These are phyloP conservation scores for Centaurea solstitialis DNA, from an alignment of 129 eudicot species.

Conservation along the genomic window DNA sequence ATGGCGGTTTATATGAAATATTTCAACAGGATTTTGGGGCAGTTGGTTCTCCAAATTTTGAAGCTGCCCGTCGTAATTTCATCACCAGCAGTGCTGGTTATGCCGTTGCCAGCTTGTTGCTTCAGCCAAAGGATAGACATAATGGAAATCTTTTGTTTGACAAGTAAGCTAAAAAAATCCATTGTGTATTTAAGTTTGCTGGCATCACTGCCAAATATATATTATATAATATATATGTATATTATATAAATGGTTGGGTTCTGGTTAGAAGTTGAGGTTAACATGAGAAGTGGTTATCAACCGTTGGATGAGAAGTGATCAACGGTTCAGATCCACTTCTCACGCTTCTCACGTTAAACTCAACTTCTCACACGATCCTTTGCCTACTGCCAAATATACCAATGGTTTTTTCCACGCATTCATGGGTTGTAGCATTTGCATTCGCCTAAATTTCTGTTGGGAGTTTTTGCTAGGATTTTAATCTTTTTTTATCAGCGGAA, in stretches of 20 bases:
- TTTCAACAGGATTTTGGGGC: constrained; percentile 97
- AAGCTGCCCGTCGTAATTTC: constrained; percentile 96
- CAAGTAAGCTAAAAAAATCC: constrained; percentile 46
- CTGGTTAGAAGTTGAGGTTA: no score
- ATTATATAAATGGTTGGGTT: no score
- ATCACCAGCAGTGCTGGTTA: constrained; percentile 97
- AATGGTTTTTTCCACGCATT: background rate
- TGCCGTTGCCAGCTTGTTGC: constrained; percentile 98
- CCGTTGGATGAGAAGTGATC: no score
- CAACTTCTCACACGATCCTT: no score
- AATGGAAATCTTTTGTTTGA: constrained; percentile 96
- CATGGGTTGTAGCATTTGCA: background rate
- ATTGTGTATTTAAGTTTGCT: background rate
- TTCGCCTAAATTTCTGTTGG: background rate
- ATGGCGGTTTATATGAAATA: constrained; percentile 98
- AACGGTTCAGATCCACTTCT: no score
- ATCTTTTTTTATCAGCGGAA: background rate
- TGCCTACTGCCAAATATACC: background rate
- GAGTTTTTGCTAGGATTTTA: background rate
- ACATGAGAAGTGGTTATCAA: no score
- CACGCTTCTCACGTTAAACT: no score
- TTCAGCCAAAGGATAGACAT: constrained; percentile 99
- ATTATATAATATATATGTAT: no score
- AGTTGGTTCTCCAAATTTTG: constrained; percentile 89
- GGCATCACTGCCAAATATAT: background rate